Percentiles rank a stretch among this genome's conserved stretches.
Conservation (phyloP, 495 filamentous ascomycete species). For the Xylaria castorea region DNA sequence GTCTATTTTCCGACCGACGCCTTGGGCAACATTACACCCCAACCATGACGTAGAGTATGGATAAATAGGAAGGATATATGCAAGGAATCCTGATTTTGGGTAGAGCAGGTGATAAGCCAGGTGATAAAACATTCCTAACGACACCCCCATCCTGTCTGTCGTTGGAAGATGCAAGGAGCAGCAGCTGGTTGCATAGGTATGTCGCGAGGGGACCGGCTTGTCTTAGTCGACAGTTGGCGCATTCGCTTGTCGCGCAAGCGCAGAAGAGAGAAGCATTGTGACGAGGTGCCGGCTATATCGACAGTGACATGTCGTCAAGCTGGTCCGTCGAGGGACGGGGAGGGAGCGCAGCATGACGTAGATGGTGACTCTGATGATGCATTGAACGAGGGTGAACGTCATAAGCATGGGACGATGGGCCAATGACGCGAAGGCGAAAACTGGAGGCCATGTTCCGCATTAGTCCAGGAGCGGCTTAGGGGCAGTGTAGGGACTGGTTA, state of each 20-base stretch:
- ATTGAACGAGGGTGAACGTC: constrained; percentile 26
- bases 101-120: not conserved
- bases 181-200: not conserved
- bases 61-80: constrained; percentile 4
- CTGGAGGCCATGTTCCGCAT: not conserved
- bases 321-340: constrained; percentile 1
- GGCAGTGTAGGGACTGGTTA: not conserved
- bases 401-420: constrained; percentile 6
- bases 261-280: constrained; percentile 18
- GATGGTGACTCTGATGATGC: constrained; percentile 39
- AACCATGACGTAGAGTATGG: constrained; percentile 19
- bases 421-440: constrained; percentile 1
- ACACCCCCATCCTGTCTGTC: constrained; percentile 7
- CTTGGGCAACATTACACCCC: not conserved
- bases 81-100: constrained; percentile 26
- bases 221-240: constrained; percentile 7
- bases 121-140: not conserved
- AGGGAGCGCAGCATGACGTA: constrained; percentile 37
- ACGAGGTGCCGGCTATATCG: constrained; percentile 10
- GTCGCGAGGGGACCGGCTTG: not conserved
- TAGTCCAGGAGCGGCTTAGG: not conserved
- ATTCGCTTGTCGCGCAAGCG: constrained; percentile 19
- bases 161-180: not conserved
- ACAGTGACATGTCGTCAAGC: constrained; percentile 25
- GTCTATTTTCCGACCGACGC: not conserved